Conservation (phyloP, 2,329 filamentous ascomycete species). For the Dactylonectria macrodidyma region DNA sequence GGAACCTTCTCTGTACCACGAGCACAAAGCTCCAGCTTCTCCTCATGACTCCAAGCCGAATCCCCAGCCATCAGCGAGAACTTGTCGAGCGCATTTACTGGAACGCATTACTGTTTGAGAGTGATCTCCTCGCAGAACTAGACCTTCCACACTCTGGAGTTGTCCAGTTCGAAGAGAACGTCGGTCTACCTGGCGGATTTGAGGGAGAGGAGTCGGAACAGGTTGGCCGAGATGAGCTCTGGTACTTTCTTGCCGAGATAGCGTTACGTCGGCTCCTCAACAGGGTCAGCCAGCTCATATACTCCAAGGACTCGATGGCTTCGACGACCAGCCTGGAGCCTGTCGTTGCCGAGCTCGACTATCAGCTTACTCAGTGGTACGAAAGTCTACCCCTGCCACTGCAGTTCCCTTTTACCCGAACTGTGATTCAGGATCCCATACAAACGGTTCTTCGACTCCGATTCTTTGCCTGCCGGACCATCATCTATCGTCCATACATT, state of each 20-base stretch:
- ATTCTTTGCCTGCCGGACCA: constrained; percentile 89
- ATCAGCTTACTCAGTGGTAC: constrained; percentile 88
- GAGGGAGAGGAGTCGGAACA: constrained; percentile 77
- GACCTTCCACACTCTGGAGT: constrained; percentile 88
- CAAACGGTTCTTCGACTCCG: constrained; percentile 85
- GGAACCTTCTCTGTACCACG: constrained; percentile 84
- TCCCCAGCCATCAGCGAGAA: constrained; percentile 80
- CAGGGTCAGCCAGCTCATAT: constrained; percentile 84
- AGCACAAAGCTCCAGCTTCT: constrained; percentile 87
- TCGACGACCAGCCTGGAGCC: constrained; percentile 83
- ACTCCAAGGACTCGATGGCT: constrained; percentile 80
- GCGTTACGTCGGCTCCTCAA: constrained; percentile 83
- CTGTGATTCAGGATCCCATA: constrained; percentile 78
- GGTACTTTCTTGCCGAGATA: constrained; percentile 90
- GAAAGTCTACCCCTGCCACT: constrained; percentile 81
- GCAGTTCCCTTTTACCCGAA: constrained; percentile 81
- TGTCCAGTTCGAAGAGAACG: constrained; percentile 85
- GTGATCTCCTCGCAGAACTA: constrained; percentile 83
- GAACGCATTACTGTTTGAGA: constrained; percentile 87
- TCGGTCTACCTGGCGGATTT: constrained; percentile 84
- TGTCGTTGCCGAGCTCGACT: constrained; percentile 85
- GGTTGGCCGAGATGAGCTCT: constrained; percentile 82
- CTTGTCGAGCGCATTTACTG: constrained; percentile 85
- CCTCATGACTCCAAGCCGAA: constrained; percentile 79
- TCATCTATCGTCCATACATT: constrained; percentile 89